These are phyloP conservation scores for Cicer arietinum DNA, from an alignment of 306 rosid species.

Conservation along the genomic window DNA sequence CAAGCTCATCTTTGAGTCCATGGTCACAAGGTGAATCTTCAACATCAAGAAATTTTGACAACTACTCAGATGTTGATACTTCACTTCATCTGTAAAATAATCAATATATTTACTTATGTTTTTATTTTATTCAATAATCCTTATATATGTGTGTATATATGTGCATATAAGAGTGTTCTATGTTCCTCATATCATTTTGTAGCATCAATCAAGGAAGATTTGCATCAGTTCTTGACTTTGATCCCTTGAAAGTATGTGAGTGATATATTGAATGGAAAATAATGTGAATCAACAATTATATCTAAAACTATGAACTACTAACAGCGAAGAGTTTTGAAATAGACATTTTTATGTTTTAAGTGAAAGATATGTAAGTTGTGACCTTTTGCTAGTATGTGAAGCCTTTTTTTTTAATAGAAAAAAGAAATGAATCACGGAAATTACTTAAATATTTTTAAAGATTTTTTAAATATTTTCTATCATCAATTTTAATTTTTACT, in stretches of 20 bases:
- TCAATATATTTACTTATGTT: slow-evolving; percentile 13
- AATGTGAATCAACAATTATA: not conserved
- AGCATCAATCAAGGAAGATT: slow-evolving; percentile 33
- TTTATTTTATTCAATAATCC: slow-evolving; percentile 26
- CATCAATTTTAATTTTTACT: too few species aligned
- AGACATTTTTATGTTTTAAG: not conserved
- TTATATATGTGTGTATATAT: slow-evolving; percentile 13
- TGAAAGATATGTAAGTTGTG: not conserved
- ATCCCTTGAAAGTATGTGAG: slow-evolving; percentile 10
- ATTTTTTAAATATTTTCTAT: too few species aligned
- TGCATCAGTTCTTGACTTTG: slow-evolving; percentile 11
- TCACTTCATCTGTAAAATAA: slow-evolving; percentile 85
- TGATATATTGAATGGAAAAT: slow-evolving; percentile 1
- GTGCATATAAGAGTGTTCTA: slow-evolving; percentile 2
- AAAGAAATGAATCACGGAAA: too few species aligned
- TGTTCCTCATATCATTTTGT: slow-evolving; percentile 37
- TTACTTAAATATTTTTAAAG: too few species aligned
- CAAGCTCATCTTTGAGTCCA: slow-evolving; percentile 42
- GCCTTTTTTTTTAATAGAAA: too few species aligned
- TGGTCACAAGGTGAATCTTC: slow-evolving; percentile 51
- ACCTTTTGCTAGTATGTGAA: not conserved
- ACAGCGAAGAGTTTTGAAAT: not conserved
- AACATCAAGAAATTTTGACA: slow-evolving; percentile 59
- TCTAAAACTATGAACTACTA: not conserved
- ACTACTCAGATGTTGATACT: slow-evolving; percentile 77